Evolutionary conservation across 2,329 filamentous ascomycete genomes (phyloP).

Genomic region (Ophiostoma populinum): DNA sequence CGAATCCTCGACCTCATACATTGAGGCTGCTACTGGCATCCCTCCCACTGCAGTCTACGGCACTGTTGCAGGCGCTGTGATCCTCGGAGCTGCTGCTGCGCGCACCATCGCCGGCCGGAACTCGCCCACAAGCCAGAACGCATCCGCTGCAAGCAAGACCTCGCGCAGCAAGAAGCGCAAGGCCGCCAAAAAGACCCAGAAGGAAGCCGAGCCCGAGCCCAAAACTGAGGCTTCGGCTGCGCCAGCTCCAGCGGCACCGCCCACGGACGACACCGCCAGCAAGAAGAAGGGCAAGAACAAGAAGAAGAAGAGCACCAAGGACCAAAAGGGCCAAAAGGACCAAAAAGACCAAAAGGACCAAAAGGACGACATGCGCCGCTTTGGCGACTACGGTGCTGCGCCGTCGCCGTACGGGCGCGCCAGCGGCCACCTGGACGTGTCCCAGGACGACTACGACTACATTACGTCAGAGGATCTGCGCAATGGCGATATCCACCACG

Average conservation of each 20-base stretch:
- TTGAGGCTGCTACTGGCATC: constrained; percentile 31
- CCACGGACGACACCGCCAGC: neutral
- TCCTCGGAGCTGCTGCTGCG: constrained; percentile 29
- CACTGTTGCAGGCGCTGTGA: constrained; percentile 28
- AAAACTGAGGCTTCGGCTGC: neutral
- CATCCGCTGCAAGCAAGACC: constrained; percentile 7
- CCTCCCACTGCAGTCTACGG: constrained; percentile 31
- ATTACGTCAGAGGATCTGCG: constrained; percentile 63
- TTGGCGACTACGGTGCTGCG: constrained; percentile 27
- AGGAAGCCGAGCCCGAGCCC: neutral
- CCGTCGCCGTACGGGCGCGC: constrained; percentile 35
- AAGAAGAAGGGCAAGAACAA: constrained; percentile 1
- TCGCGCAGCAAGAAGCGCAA: constrained; percentile 12
- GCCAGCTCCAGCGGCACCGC: neutral
- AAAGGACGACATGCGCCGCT: constrained; percentile 30
- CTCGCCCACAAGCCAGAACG: no score
- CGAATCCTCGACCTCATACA: constrained; percentile 32
- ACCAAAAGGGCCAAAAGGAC: no score
- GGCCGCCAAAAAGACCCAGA: constrained; percentile 9
- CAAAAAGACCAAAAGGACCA: constrained; percentile 7
- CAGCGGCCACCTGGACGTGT: constrained; percentile 33
- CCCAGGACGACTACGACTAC: constrained; percentile 64
- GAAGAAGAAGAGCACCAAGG: constrained; percentile 10
- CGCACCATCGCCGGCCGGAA: constrained; percentile 16
- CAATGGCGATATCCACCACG: constrained; percentile 18